Evolutionary conservation across 768 basidiomycete genomes (phyloP).

Genomic region (Suillus tomentosus): DNA sequence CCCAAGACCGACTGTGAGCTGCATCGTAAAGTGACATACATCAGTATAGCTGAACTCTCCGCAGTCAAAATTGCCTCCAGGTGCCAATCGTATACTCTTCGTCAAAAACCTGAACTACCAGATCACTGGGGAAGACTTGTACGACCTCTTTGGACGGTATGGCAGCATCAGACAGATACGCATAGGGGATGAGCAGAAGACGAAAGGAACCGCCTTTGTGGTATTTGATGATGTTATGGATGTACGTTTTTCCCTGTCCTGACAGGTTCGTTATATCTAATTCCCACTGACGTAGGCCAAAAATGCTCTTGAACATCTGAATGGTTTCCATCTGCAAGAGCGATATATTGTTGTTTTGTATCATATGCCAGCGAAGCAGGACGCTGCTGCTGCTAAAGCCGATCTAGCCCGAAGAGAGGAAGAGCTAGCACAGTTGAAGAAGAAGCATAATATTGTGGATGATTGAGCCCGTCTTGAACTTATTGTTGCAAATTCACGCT

Average conservation of each 20-base stretch:
- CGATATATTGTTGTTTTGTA: slow-evolving; percentile 98
- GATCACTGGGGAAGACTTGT: slow-evolving; percentile 91
- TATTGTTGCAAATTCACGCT: slow-evolving; percentile 17
- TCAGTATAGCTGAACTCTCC: slow-evolving; percentile 9
- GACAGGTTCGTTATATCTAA: slow-evolving; percentile 11
- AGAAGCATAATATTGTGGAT: slow-evolving; percentile 83
- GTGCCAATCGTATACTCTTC: slow-evolving; percentile 89
- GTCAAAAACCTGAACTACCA: slow-evolving; percentile 93
- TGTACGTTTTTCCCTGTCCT: slow-evolving; percentile 45
- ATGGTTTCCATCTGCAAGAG: slow-evolving; percentile 97
- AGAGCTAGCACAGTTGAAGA: slow-evolving; percentile 84
- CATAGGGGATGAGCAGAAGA: slow-evolving; percentile 89
- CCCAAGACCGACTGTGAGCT: slow-evolving; percentile 64
- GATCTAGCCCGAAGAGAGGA: slow-evolving; percentile 91
- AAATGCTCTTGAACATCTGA: slow-evolving; percentile 94
- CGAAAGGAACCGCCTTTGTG: slow-evolving; percentile 95
- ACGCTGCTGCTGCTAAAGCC: slow-evolving; percentile 89
- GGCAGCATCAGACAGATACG: slow-evolving; percentile 95
- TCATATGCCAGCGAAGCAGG: slow-evolving; percentile 97
- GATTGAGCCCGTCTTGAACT: slow-evolving; percentile 41
- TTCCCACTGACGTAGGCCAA: slow-evolving; percentile 65
- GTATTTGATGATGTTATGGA: slow-evolving; percentile 98
- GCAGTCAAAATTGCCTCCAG: slow-evolving; percentile 86
- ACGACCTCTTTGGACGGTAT: slow-evolving; percentile 97
- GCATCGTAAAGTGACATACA: not conserved